Conservation (phyloP, 2,329 filamentous ascomycete genomes). For the Paraphoma sp. region DNA sequence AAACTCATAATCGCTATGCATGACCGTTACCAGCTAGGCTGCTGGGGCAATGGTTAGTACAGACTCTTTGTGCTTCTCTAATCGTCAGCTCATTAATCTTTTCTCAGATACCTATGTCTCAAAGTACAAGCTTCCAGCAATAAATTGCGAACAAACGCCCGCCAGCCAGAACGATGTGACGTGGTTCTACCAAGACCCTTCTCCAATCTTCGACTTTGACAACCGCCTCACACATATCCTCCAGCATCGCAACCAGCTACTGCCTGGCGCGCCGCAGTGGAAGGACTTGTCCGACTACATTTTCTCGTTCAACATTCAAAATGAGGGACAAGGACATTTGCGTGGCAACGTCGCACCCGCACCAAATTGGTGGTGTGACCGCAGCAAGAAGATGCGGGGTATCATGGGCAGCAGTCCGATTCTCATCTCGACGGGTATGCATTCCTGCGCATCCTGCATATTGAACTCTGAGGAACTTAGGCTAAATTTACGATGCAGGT, state of each 20-base stretch:
- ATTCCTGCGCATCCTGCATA: neutral
- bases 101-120: neutral
- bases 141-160: slow-evolving; percentile 2
- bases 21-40: slow-evolving; percentile 9
- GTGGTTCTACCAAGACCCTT: slow-evolving; percentile 10
- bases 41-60: slow-evolving; percentile 8
- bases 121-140: neutral
- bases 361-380: slow-evolving; percentile 10
- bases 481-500: neutral
- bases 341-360: slow-evolving; percentile 7
- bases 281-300: slow-evolving; percentile 10
- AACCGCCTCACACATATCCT: slow-evolving; percentile 10
- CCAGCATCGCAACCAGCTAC: neutral
- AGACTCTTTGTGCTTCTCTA: neutral
- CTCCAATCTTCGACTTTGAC: slow-evolving; percentile 11
- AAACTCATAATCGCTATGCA: slow-evolving; percentile 11
- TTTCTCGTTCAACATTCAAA: slow-evolving; percentile 12
- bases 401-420: slow-evolving; percentile 8
- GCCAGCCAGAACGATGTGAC: slow-evolving; percentile 9
- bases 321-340: slow-evolving; percentile 10
- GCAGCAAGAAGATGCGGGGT: slow-evolving; percentile 12
- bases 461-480: neutral
- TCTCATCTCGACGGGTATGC: slow-evolving; percentile 10
- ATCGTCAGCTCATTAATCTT: neutral
- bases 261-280: slow-evolving; percentile 4